Evolutionary conservation across 2,329 filamentous ascomycete species (phyloP).

Genomic region (Monascus ruber): DNA sequence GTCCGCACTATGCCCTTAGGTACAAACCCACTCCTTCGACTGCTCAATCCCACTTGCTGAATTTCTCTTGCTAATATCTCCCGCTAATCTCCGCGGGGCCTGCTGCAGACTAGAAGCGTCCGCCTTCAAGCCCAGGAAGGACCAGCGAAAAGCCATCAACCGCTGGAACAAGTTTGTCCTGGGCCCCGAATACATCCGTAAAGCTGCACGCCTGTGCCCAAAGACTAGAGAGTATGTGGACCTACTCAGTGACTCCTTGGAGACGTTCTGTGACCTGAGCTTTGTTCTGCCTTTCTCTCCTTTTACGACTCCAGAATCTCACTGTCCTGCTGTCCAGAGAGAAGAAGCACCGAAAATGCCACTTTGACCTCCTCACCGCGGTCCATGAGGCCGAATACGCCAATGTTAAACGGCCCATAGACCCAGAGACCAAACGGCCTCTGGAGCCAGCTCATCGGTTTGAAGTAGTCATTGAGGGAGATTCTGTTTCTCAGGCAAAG

Average conservation of each 20-base stretch:
- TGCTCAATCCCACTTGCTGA: too few species aligned
- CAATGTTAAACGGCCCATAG: slow-evolving; percentile 31
- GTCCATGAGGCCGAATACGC: slow-evolving; percentile 36
- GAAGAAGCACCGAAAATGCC: slow-evolving; percentile 30
- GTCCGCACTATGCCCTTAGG: slow-evolving; percentile 61
- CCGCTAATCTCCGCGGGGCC: neutral
- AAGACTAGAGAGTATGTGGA: slow-evolving; percentile 31
- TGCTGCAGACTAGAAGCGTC: slow-evolving; percentile 28
- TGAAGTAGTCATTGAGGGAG: slow-evolving; percentile 37
- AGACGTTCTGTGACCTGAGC: neutral
- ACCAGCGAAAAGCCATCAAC: slow-evolving; percentile 38
- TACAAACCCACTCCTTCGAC: slow-evolving; percentile 5
- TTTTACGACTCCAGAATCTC: neutral
- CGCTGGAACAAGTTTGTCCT: slow-evolving; percentile 38
- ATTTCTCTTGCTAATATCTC: neutral
- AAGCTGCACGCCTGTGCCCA: slow-evolving; percentile 35
- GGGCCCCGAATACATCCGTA: slow-evolving; percentile 36
- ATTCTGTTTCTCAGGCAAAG: slow-evolving; percentile 37
- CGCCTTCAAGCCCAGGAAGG: slow-evolving; percentile 32
- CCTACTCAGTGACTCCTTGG: neutral
- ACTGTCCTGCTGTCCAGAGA: slow-evolving; percentile 21
- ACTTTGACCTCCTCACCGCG: slow-evolving; percentile 31
- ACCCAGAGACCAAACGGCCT: slow-evolving; percentile 31
- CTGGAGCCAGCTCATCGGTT: slow-evolving; percentile 40
- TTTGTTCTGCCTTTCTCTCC: neutral